Percentiles rank a stretch among this genome's conserved stretches.
phyloP scores from a whole-genome alignment of 345 rosid genomes.

The Eucalyptus camaldulensis region DNA sequence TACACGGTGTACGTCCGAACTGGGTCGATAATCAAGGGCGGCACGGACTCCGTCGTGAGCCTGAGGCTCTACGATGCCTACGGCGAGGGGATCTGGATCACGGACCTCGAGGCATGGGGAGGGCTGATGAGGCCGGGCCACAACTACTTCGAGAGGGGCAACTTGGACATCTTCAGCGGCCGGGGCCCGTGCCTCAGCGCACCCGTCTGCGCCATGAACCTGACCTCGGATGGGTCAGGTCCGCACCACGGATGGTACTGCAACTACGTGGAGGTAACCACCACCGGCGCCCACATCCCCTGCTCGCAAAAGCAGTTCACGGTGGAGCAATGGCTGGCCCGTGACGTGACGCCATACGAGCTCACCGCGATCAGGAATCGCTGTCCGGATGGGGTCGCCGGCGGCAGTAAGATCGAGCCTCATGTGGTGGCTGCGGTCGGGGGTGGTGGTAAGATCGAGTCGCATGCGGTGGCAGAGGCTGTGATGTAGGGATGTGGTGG shows the following conservation, averaged over 20 bases:
- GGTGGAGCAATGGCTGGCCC: slow-evolving; percentile 91
- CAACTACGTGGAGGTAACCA: slow-evolving; percentile 71
- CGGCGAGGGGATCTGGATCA: slow-evolving; percentile 30
- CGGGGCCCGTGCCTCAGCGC: slow-evolving; percentile 37
- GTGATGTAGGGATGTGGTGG: background rate
- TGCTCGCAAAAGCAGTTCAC: slow-evolving; percentile 48
- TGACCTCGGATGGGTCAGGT: slow-evolving; percentile 76
- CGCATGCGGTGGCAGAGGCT: background rate
- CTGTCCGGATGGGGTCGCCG: slow-evolving; percentile 2
- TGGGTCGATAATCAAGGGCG: slow-evolving; percentile 71
- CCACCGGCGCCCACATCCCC: slow-evolving; percentile 40
- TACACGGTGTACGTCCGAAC: slow-evolving; percentile 64
- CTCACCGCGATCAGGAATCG: slow-evolving; percentile 39
- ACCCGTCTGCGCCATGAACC: slow-evolving; percentile 56
- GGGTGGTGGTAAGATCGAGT: background rate
- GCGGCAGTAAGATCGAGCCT: background rate
- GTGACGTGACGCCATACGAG: slow-evolving; percentile 47
- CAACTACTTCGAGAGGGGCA: slow-evolving; percentile 86
- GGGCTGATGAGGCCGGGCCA: slow-evolving; percentile 69
- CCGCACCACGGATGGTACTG: slow-evolving; percentile 76
- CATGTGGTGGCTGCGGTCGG: background rate
- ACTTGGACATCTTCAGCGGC: slow-evolving; percentile 83
- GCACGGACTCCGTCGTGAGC: slow-evolving; percentile 67
- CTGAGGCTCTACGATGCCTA: slow-evolving; percentile 26
- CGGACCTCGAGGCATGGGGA: slow-evolving; percentile 60